Evolutionary conservation across 1,139 yeast genomes (phyloP).

Genomic region (Magnusiomyces sp.): DNA sequence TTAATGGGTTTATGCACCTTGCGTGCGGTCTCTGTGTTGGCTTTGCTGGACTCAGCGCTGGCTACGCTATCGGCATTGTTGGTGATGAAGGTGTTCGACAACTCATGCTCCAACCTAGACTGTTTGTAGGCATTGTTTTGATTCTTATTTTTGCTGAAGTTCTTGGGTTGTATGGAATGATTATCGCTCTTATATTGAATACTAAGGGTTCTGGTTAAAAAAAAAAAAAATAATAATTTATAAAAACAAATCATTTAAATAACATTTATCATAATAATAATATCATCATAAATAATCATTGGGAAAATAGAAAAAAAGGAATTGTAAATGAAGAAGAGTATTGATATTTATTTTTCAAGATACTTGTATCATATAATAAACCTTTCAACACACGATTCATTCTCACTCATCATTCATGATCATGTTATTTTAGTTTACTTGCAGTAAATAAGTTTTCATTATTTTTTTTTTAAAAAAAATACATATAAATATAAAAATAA

Average conservation of each 20-base stretch:
- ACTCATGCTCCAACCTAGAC: conserved; percentile 91
- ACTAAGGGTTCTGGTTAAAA: conserved; percentile 16
- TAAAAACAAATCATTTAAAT: too few species aligned
- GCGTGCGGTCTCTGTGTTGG: conserved; percentile 99
- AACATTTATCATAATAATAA: too few species aligned
- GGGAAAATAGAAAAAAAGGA: too few species aligned
- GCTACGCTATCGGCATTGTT: conserved; percentile 96
- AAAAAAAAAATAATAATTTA: too few species aligned
- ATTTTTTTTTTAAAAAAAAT: not conserved
- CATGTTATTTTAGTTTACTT: not conserved
- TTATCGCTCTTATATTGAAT: conserved; percentile 93
- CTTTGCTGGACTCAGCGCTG: conserved; percentile 91
- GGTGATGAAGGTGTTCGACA: conserved; percentile 99
- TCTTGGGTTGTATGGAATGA: conserved; percentile 69
- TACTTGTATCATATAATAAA: too few species aligned
- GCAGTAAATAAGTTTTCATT: not conserved
- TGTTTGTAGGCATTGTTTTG: conserved; percentile 78
- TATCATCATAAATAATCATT: too few species aligned
- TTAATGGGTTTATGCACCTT: conserved; percentile 95
- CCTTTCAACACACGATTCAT: too few species aligned
- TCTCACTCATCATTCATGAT: too few species aligned
- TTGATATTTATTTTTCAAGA: too few species aligned
- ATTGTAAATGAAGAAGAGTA: too few species aligned
- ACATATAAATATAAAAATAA: too few species aligned
- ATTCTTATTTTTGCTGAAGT: conserved; percentile 98